A percentile compares a stretch with the other conserved stretches of the same genome.
phyloP scores from a whole-genome alignment of 2,329 filamentous ascomycete species.

The Aplosporella prunicola region DNA sequence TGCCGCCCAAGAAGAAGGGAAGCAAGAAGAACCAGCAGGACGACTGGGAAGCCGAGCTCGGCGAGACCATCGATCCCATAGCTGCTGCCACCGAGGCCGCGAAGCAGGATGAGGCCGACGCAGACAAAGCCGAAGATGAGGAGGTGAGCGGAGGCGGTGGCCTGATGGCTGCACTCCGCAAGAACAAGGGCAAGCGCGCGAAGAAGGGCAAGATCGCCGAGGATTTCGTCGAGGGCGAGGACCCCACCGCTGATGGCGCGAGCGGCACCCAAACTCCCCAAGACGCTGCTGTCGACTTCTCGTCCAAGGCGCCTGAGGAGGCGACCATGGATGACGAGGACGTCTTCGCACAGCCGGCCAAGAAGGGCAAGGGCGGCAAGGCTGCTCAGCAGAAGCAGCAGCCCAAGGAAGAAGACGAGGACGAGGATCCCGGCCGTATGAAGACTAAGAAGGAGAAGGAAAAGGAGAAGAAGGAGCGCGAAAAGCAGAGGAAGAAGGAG shows the following conservation, averaged over 20 bases:
- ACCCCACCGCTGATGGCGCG: slow-evolving; percentile 34
- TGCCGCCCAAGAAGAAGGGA: slow-evolving; percentile 94
- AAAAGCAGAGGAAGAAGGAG: slow-evolving; percentile 98
- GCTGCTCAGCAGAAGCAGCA: slow-evolving; percentile 20
- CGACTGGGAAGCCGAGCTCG: slow-evolving; percentile 91
- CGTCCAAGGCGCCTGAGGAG: slow-evolving; percentile 67
- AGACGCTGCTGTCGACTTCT: slow-evolving; percentile 32
- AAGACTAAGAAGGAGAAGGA: slow-evolving; percentile 99
- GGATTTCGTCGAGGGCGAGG: slow-evolving; percentile 64
- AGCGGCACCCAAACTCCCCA: slow-evolving; percentile 24
- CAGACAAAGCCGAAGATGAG: slow-evolving; percentile 35
- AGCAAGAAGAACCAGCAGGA: slow-evolving; percentile 74
- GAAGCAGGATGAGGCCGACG: slow-evolving; percentile 25
- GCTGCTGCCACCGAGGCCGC: slow-evolving; percentile 34
- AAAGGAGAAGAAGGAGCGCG: slow-evolving; percentile 92
- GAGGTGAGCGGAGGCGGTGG: slow-evolving; percentile 42
- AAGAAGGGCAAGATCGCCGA: slow-evolving; percentile 75
- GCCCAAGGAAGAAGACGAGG: slow-evolving; percentile 30
- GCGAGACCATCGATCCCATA: slow-evolving; percentile 61
- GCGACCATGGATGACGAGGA: slow-evolving; percentile 62
- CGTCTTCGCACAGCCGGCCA: slow-evolving; percentile 67
- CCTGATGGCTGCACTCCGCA: slow-evolving; percentile 41
- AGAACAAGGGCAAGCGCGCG: slow-evolving; percentile 56
- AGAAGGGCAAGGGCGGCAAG: slow-evolving; percentile 56
- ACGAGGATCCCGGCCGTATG: slow-evolving; percentile 43